Base-by-base conservation (phyloP, 768 basidiomycete genomes). In the Suillus plorans region DNA sequence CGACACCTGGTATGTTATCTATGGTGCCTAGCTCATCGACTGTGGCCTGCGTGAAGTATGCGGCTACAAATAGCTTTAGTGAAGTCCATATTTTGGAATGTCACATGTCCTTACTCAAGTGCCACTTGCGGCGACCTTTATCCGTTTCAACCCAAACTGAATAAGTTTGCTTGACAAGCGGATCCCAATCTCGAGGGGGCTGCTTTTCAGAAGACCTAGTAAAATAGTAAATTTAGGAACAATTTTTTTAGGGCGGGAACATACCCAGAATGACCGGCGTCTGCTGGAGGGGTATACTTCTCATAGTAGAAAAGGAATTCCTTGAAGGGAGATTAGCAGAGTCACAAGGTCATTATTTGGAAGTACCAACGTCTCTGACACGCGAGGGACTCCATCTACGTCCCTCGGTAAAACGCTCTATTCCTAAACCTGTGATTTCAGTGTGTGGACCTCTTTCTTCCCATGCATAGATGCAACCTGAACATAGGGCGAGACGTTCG, bases 261-360 rank as follows among this genome's bases (percentile, higher is more conserved):
- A 68, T 68, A 86, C 84, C 80, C 77, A 45, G 74, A 71, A 63
- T 82, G 78, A 63, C 76, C 77, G 5, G 78, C 75, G 44, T 87
- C 83, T 60, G 80, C 75, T 16, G 81, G 79, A 22, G 82, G 81
- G 20, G 80, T 79, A 69, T 85, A 89, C 71, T 89, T 89, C 76
- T 94, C 91, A 64, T 91, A 92, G 75, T 94, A 94, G 72, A 92
- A 93, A 31, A 94, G 80, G 70, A 94, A 94, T 71, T 92, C 91
- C 91, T 93, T 73, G 65, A 63, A 62, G 60, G 67, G n/a, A 39
- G 3, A 67, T 71, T 59, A 69, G 67, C 10, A 62, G 20, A 22
- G 36, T 12, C n/a, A 60, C 62, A 68, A 60, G 56, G 28, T 31
- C 10, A 22, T 49, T 49, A 22, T n/a, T 63, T 45, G 55, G 61